A percentile compares a stretch with the other conserved stretches of the same genome.
phyloP scores from a whole-genome alignment of 1,284 basidiomycete genomes.

The Leccinum solheimii region DNA sequence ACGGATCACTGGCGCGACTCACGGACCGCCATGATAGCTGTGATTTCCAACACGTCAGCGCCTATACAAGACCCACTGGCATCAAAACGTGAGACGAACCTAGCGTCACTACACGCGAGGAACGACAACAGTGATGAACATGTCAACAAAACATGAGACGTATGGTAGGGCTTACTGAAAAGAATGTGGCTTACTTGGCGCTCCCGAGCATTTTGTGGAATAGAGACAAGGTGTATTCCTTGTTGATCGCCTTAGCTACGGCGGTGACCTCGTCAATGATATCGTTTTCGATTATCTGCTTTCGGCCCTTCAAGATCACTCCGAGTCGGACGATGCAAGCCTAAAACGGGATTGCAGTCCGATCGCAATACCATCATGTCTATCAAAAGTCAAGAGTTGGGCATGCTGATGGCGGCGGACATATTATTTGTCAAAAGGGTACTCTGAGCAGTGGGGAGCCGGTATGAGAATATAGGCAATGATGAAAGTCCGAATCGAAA shows the following conservation, averaged over 20 bases:
- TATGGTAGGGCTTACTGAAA: constrained; percentile 46
- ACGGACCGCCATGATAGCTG: constrained; percentile 59
- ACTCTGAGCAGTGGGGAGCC: constrained; percentile 70
- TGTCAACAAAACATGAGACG: background rate
- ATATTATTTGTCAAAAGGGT: constrained; percentile 80
- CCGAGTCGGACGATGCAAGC: constrained; percentile 85
- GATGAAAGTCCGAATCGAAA: constrained; percentile 60
- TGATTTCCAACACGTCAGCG: background rate
- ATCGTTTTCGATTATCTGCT: constrained; percentile 86
- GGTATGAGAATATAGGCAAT: constrained; percentile 85
- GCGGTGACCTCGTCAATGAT: constrained; percentile 88
- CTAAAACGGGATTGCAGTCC: constrained; percentile 41
- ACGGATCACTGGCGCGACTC: constrained; percentile 21
- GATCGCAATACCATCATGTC: constrained; percentile 27
- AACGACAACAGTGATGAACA: constrained; percentile 5
- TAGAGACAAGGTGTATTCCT: no score
- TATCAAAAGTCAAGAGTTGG: constrained; percentile 83
- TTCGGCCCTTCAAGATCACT: constrained; percentile 92
- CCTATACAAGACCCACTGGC: background rate
- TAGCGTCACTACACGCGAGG: constrained; percentile 42
- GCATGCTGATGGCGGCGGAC: constrained; percentile 72
- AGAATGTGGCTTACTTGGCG: constrained; percentile 31
- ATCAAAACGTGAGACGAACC: constrained; percentile 32
- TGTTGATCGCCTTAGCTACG: no score
- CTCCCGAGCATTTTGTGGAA: no score